Percentiles rank a stretch among this genome's conserved stretches.
These are phyloP conservation scores for Spongiforma sp. DNA, from an alignment of 1,284 basidiomycete species.

Conservation along the genomic window DNA sequence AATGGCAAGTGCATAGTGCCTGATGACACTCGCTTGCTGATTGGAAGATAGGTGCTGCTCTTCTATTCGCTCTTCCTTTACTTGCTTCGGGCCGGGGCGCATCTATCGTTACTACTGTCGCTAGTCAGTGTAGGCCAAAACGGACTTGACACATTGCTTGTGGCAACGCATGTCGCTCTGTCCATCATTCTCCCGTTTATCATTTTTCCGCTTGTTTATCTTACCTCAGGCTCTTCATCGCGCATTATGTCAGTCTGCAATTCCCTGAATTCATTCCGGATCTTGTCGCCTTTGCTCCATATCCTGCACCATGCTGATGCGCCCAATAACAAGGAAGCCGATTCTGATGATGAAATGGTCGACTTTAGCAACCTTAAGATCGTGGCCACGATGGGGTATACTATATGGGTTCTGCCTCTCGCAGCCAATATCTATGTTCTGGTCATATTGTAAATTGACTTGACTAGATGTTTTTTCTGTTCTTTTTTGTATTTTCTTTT, in stretches of 20 bases:
- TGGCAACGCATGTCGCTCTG: conserved; percentile 88
- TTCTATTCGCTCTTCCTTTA: conserved; percentile 86
- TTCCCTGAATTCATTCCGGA: too few species aligned
- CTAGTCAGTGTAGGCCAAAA: conserved; percentile 84
- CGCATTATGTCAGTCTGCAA: conserved; percentile 80
- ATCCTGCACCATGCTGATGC: neutral
- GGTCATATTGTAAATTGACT: too few species aligned
- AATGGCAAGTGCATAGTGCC: conserved; percentile 54
- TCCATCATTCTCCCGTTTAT: conserved; percentile 91
- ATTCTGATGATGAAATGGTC: conserved; percentile 33
- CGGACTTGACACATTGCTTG: conserved; percentile 85
- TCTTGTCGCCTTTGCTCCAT: neutral
- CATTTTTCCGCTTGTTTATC: conserved; percentile 78
- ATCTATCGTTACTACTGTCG: conserved; percentile 90
- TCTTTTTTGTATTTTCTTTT: too few species aligned
- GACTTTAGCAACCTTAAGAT: conserved; percentile 69
- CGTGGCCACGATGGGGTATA: conserved; percentile 56
- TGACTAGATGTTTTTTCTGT: conserved; percentile 35
- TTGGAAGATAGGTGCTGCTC: conserved; percentile 62
- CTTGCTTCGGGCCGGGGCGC: conserved; percentile 92
- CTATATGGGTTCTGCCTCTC: conserved; percentile 69
- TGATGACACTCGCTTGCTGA: conserved; percentile 25
- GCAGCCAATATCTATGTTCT: conserved; percentile 74
- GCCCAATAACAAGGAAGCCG: conserved; percentile 1
- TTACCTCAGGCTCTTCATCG: conserved; percentile 74